These are phyloP conservation scores for Ophiostoma angusticollis DNA, from an alignment of 2,329 filamentous ascomycete genomes.

Conservation along the genomic window DNA sequence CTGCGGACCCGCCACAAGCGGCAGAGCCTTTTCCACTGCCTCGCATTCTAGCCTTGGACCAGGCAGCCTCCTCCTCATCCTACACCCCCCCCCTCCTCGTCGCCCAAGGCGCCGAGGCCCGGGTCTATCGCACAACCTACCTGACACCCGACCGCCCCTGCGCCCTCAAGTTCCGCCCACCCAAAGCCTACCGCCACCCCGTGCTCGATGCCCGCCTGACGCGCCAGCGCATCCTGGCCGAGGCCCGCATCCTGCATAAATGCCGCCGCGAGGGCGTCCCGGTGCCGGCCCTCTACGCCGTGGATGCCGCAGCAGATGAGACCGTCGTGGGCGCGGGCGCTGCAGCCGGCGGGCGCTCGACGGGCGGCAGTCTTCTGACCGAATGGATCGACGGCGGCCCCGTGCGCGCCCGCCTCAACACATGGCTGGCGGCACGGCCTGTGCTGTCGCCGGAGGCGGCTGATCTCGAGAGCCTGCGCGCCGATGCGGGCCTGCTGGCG, in stretches of 20 bases:
- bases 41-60: conserved; percentile 46
- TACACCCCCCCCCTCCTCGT: conserved; percentile 50
- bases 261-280: conserved; percentile 65
- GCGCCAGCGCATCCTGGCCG: conserved; percentile 72
- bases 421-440: conserved; percentile 44
- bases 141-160: conserved; percentile 54
- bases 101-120: conserved; percentile 89
- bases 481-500: conserved; percentile 32
- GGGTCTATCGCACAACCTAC: conserved; percentile 79
- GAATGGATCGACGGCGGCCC: conserved; percentile 72
- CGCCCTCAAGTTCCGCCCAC: conserved; percentile 82
- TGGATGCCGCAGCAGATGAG: conserved; percentile 46
- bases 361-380: conserved; percentile 45
- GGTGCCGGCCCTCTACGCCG: conserved; percentile 69
- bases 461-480: conserved; percentile 12
- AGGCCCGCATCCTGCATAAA: conserved; percentile 73
- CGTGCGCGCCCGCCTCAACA: conserved; percentile 56
- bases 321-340: neutral
- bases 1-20: neutral
- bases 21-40: conserved; percentile 24
- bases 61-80: conserved; percentile 18
- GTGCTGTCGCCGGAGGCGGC: conserved; percentile 15
- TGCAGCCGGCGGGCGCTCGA: conserved; percentile 32
- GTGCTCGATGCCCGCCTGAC: conserved; percentile 79
- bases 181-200: conserved; percentile 85